Evolutionary conservation across 2,329 filamentous ascomycete species (phyloP).

Genomic region (Colletotrichum brevisporum): DNA sequence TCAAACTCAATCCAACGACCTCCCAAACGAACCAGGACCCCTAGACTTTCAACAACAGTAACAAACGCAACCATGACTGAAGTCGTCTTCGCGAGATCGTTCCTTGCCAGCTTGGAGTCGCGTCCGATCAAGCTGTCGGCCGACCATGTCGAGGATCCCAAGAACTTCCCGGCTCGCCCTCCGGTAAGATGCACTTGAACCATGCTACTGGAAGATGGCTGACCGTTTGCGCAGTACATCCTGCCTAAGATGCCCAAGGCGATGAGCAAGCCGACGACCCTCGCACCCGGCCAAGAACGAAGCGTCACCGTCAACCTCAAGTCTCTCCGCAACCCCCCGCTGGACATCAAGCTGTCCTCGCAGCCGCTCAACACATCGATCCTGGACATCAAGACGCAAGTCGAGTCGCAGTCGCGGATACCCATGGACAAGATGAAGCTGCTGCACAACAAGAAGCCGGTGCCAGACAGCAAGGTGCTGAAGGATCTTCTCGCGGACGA

Average conservation of each 20-base stretch:
- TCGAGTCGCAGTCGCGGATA: conserved; percentile 74
- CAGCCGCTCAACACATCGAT: conserved; percentile 79
- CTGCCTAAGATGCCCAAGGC: conserved; percentile 76
- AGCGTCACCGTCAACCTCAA: conserved; percentile 75
- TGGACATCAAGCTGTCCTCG: conserved; percentile 76
- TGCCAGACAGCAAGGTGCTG: conserved; percentile 82
- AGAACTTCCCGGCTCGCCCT: conserved; percentile 80
- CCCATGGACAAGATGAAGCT: conserved; percentile 87
- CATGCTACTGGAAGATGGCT: conserved; percentile 26
- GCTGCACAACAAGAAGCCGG: conserved; percentile 88
- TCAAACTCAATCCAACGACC: conserved; percentile 7
- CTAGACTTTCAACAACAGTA: neutral
- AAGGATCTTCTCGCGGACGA: conserved; percentile 77
- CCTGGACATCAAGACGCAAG: conserved; percentile 81
- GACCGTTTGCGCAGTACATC: conserved; percentile 68
- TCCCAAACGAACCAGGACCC: neutral
- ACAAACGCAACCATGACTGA: conserved; percentile 75
- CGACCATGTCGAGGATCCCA: conserved; percentile 91
- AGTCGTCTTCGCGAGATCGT: conserved; percentile 85
- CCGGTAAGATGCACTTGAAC: conserved; percentile 71
- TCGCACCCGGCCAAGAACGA: conserved; percentile 66
- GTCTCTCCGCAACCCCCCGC: conserved; percentile 81
- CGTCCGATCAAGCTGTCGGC: conserved; percentile 85
- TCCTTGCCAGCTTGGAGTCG: conserved; percentile 84
- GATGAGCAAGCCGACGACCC: conserved; percentile 64